Conservation (phyloP, 192 early-diverging fungal genomes). For the Geranomyces michiganensis region DNA sequence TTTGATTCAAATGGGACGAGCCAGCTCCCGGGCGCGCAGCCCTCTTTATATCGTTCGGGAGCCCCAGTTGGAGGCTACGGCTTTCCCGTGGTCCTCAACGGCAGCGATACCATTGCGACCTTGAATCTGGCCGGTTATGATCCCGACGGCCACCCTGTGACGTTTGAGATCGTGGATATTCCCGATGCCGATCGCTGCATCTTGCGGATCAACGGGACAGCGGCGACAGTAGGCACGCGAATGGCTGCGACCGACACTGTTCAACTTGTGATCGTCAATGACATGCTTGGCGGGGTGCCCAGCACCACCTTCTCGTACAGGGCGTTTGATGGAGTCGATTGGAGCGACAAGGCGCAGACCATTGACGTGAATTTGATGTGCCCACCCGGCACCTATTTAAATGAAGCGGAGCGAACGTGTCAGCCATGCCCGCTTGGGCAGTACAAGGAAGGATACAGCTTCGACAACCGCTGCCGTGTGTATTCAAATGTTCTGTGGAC, state of each 20-base stretch:
- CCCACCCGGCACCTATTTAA: too few relatives aligned
- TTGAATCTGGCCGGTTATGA: background rate
- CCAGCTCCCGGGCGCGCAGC: background rate
- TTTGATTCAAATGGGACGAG: constrained; percentile 11
- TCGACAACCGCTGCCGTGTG: background rate
- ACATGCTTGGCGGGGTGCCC: background rate
- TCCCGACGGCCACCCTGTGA: background rate
- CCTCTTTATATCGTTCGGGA: constrained; percentile 5
- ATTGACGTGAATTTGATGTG: too few relatives aligned
- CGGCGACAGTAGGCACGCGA: background rate
- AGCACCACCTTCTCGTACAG: background rate
- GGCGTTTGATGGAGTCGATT: background rate
- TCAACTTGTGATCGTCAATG: background rate
- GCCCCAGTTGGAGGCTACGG: constrained; percentile 14
- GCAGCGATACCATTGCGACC: background rate
- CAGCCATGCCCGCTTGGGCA: background rate
- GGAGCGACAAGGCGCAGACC: background rate
- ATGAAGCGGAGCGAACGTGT: background rate
- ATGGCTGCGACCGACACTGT: background rate
- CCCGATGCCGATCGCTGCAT: background rate
- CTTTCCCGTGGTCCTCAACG: background rate
- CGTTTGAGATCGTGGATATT: background rate
- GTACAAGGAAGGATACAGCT: background rate
- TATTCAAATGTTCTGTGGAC: constrained; percentile 10
- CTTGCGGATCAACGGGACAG: background rate